Percentiles rank a stretch among this genome's conserved stretches.
Conservation (phyloP, 148 eudicot species). For the Salicornia ramosissima region DNA sequence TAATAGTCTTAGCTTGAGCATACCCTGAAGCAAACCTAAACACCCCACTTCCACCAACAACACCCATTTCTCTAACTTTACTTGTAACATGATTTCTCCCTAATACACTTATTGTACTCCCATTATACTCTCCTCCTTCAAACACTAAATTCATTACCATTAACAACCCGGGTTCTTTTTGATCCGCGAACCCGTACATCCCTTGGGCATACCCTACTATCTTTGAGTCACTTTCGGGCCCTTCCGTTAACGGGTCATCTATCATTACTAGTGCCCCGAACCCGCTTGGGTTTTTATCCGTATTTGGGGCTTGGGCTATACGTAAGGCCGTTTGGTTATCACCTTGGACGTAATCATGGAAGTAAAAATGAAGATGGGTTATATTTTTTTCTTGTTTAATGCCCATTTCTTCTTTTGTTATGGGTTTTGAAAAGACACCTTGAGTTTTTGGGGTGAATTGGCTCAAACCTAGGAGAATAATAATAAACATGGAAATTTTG, state of each 20-base stretch:
- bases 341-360: slow-evolving; percentile 36
- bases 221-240: slow-evolving; percentile 25
- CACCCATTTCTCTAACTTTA: slow-evolving; percentile 27
- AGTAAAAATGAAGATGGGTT: slow-evolving; percentile 37
- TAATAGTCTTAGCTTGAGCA: slow-evolving; percentile 30
- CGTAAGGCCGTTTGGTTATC: slow-evolving; percentile 23
- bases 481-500: neutral
- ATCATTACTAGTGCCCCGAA: slow-evolving; percentile 33
- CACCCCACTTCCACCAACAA: slow-evolving; percentile 41
- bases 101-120: slow-evolving; percentile 31
- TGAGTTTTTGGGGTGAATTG: slow-evolving; percentile 5
- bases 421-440: slow-evolving; percentile 17
- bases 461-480: slow-evolving; percentile 9
- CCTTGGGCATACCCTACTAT: slow-evolving; percentile 39
- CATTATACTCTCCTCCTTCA: slow-evolving; percentile 27
- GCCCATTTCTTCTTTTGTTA: slow-evolving; percentile 30
- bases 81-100: slow-evolving; percentile 27
- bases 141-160: slow-evolving; percentile 33
- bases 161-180: slow-evolving; percentile 9
- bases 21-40: slow-evolving; percentile 38
- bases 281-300: slow-evolving; percentile 1
- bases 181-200: slow-evolving; percentile 32
- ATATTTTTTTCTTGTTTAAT: slow-evolving; percentile 13
- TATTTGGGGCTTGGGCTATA: slow-evolving; percentile 23
- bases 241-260: slow-evolving; percentile 37